A percentile compares a stretch with the other conserved stretches of the same genome.
Conservation (phyloP, 2,329 filamentous ascomycete species). For the Cladophialophora yegresii region DNA sequence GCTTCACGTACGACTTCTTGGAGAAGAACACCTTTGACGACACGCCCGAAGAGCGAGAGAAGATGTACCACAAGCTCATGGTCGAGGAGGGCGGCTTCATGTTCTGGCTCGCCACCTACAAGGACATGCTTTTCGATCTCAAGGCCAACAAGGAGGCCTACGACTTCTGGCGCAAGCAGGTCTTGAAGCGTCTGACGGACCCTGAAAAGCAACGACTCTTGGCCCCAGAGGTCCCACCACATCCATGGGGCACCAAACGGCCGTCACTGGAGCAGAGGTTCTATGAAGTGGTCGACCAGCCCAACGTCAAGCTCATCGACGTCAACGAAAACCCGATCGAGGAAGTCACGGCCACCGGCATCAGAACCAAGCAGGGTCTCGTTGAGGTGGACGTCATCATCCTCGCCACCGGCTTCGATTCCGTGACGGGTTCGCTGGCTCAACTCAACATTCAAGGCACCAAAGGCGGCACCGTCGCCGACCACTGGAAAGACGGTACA, state of each 20-base stretch:
- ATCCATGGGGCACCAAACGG: slow-evolving; percentile 59
- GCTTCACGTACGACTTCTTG: slow-evolving; percentile 61
- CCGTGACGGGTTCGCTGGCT: slow-evolving; percentile 47
- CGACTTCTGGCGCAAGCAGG: slow-evolving; percentile 58
- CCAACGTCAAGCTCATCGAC: slow-evolving; percentile 52
- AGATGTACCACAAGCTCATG: slow-evolving; percentile 56
- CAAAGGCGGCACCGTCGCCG: slow-evolving; percentile 39
- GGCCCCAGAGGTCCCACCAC: slow-evolving; percentile 55
- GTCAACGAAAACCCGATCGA: slow-evolving; percentile 49
- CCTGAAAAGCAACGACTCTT: slow-evolving; percentile 54
- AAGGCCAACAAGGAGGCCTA: slow-evolving; percentile 59
- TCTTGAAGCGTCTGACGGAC: slow-evolving; percentile 54
- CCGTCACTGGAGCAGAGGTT: slow-evolving; percentile 52
- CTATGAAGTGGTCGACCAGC: slow-evolving; percentile 53
- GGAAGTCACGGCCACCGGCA: slow-evolving; percentile 45
- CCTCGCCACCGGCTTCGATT: slow-evolving; percentile 51
- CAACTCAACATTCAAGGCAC: slow-evolving; percentile 45
- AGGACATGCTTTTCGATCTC: slow-evolving; percentile 52
- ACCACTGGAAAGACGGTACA: slow-evolving; percentile 45
- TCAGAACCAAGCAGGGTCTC: slow-evolving; percentile 45
- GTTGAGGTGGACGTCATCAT: slow-evolving; percentile 47
- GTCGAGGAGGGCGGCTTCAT: slow-evolving; percentile 54
- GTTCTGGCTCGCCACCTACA: slow-evolving; percentile 58
- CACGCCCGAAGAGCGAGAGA: slow-evolving; percentile 53
- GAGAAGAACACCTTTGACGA: slow-evolving; percentile 61